Percentiles rank a stretch among this genome's conserved stretches.
phyloP scores from a whole-genome alignment of 192 early-diverging fungal genomes.

The Dissophora globulifera region DNA sequence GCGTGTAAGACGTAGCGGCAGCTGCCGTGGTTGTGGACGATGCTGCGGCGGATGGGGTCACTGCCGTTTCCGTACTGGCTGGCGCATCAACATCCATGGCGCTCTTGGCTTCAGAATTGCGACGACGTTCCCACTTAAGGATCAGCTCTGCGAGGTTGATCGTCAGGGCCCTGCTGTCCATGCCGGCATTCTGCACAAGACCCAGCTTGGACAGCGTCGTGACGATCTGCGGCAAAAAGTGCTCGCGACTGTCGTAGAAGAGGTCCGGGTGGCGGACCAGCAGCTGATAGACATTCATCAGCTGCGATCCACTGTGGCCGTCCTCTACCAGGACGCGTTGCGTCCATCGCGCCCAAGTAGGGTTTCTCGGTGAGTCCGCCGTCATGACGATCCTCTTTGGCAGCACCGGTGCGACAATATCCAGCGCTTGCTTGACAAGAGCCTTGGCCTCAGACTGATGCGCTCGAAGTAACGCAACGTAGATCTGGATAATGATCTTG shows the following conservation, averaged over 20 bases:
- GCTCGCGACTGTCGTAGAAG: conserved; percentile 89
- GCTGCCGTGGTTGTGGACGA: background rate
- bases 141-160: conserved; percentile 93
- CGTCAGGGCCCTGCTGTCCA: conserved; percentile 86
- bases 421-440: conserved; percentile 93
- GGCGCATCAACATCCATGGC: conserved; percentile 48
- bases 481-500: conserved; percentile 89
- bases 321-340: conserved; percentile 93
- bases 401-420: conserved; percentile 92
- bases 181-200: conserved; percentile 82
- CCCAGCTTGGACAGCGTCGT: conserved; percentile 88
- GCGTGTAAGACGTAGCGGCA: conserved; percentile 55
- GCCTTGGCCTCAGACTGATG: conserved; percentile 90
- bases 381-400: conserved; percentile 80
- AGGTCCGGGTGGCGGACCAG: conserved; percentile 88
- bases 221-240: conserved; percentile 92
- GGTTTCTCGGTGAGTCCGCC: conserved; percentile 60
- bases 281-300: conserved; percentile 92
- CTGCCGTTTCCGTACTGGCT: conserved; percentile 22
- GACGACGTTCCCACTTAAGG: conserved; percentile 87
- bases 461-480: conserved; percentile 85
- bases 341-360: conserved; percentile 89
- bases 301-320: conserved; percentile 88
- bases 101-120: conserved; percentile 56
- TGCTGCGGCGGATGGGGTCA: conserved; percentile 25